Evolutionary conservation across 2,329 filamentous ascomycete species (phyloP).

Genomic region (Penicillium psychrosexuale): DNA sequence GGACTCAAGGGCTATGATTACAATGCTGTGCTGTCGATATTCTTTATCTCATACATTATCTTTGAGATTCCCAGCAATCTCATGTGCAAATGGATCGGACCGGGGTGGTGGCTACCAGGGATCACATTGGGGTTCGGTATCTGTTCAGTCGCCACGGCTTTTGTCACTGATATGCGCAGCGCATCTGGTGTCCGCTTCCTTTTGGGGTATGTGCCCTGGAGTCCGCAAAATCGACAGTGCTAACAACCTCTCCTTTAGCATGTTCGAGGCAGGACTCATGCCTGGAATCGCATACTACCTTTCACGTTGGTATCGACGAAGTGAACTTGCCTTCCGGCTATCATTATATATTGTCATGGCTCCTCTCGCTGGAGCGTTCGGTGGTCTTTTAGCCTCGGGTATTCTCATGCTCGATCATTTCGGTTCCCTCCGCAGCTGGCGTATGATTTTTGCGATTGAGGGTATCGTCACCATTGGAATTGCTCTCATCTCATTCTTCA

Average conservation of each 20-base stretch:
- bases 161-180: constrained; percentile 55
- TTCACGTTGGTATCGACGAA: constrained; percentile 67
- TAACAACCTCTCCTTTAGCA: constrained; percentile 6
- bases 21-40: constrained; percentile 64
- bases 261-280: constrained; percentile 72
- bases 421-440: constrained; percentile 57
- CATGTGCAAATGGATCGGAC: constrained; percentile 66
- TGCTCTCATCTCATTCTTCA: constrained; percentile 60
- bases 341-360: constrained; percentile 69
- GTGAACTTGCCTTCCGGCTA: constrained; percentile 65
- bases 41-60: constrained; percentile 71
- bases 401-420: constrained; percentile 62
- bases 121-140: constrained; percentile 63
- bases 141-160: constrained; percentile 63
- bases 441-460: constrained; percentile 71
- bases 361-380: constrained; percentile 67
- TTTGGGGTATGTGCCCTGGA: constrained; percentile 43
- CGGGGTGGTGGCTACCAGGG: constrained; percentile 67
- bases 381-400: constrained; percentile 61
- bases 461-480: constrained; percentile 62
- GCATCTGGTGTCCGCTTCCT: constrained; percentile 64
- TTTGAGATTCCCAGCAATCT: constrained; percentile 66
- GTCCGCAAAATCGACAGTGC: neutral
- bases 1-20: constrained; percentile 62
- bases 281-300: constrained; percentile 73